Percentiles rank a stretch among this genome's conserved stretches.
Conservation (phyloP, 2,329 filamentous ascomycete species). For the Neopestalotiopsis sp. region DNA sequence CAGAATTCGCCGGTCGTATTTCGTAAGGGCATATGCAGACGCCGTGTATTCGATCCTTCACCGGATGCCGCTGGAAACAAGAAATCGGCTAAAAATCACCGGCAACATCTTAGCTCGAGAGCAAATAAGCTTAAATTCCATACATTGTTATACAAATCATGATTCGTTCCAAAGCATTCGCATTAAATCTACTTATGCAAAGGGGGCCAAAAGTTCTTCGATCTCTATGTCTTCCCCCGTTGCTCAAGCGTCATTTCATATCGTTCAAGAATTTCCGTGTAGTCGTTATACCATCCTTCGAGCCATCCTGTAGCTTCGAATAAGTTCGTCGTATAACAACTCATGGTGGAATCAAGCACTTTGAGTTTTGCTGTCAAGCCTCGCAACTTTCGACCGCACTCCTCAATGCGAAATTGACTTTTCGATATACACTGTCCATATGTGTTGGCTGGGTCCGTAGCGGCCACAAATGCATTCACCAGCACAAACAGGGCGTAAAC, state of each 20-base stretch:
- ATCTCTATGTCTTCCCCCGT: background rate
- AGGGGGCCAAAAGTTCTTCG: background rate
- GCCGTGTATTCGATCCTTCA: background rate
- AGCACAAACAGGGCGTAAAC: slow-evolving; percentile 17
- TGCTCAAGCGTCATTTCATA: slow-evolving; percentile 3
- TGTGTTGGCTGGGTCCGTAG: slow-evolving; percentile 6
- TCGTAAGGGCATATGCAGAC: background rate
- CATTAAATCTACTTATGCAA: background rate
- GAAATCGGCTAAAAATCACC: background rate
- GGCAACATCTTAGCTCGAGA: background rate
- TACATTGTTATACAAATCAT: background rate
- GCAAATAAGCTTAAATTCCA: background rate
- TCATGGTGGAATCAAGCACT: background rate
- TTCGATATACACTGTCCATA: slow-evolving; percentile 5
- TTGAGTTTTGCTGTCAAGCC: background rate
- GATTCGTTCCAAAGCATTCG: too few species aligned
- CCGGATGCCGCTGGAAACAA: background rate
- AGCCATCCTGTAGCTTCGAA: slow-evolving; percentile 18
- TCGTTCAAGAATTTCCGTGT: slow-evolving; percentile 8
- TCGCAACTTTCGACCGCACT: slow-evolving; percentile 12
- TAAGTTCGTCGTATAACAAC: slow-evolving; percentile 14
- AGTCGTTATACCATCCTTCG: slow-evolving; percentile 18
- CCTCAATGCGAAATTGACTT: slow-evolving; percentile 6
- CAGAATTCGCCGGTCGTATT: slow-evolving; percentile 14
- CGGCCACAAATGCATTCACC: slow-evolving; percentile 10